Conservation (phyloP, 192 early-diverging fungal species). For the Dissophora globulifera region DNA sequence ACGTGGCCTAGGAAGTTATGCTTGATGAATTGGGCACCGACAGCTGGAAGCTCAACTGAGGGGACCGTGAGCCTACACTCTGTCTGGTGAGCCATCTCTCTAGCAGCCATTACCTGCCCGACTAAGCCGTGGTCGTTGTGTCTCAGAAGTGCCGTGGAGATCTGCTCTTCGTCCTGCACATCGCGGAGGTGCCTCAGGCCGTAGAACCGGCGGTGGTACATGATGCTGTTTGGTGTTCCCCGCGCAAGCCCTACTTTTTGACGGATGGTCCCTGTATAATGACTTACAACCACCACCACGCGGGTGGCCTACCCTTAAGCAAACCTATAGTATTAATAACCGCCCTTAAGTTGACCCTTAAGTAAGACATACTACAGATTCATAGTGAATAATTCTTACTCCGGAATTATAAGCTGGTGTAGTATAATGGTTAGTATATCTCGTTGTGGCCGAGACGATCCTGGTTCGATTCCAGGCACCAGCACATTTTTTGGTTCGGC, state of each 20-base stretch:
- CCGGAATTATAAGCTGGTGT: no score
- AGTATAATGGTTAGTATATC: no score
- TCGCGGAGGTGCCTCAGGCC: slow-evolving; percentile 15
- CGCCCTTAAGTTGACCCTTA: no score
- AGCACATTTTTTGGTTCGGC: no score
- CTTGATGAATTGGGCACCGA: not conserved
- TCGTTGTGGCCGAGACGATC: no score
- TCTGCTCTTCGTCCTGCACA: slow-evolving; percentile 17
- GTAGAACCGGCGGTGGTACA: slow-evolving; percentile 23
- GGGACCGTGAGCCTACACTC: slow-evolving; percentile 4
- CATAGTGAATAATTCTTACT: no score
- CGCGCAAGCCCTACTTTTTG: slow-evolving; percentile 1
- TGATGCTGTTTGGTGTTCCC: slow-evolving; percentile 11
- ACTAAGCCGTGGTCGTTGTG: slow-evolving; percentile 11
- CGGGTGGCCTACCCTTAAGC: no score
- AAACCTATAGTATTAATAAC: no score
- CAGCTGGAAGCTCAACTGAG: not conserved
- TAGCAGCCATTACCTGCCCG: slow-evolving; percentile 13
- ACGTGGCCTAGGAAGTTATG: slow-evolving; percentile 16
- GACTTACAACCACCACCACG: slow-evolving; percentile 1
- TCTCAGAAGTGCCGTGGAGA: slow-evolving; percentile 11
- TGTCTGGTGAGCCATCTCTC: slow-evolving; percentile 4
- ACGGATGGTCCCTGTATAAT: slow-evolving; percentile 1
- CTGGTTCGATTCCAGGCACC: no score
- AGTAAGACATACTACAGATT: no score